Percentiles rank a stretch among this genome's conserved stretches.
phyloP scores from a whole-genome alignment of 352 stramenopile genomes.

The Phytophthora foliorum region DNA sequence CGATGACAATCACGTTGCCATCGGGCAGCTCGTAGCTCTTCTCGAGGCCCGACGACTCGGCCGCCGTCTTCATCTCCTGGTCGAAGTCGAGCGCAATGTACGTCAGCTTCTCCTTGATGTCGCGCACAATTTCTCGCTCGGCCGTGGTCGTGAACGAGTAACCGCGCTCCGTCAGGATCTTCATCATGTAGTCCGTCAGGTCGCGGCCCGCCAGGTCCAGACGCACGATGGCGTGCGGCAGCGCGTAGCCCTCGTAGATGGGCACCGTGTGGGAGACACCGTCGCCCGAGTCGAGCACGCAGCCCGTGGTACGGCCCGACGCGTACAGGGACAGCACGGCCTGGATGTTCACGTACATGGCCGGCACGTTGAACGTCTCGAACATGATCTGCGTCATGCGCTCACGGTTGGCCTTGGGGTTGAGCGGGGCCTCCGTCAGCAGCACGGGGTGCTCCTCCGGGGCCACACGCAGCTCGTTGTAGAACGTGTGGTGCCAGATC shows the following conservation, averaged over 20 bases:
- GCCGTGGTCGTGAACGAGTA: slow-evolving; percentile 96
- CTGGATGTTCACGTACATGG: slow-evolving; percentile 96
- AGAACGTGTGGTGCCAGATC: slow-evolving; percentile 99
- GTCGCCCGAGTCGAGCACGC: slow-evolving; percentile 96
- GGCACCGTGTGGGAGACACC: slow-evolving; percentile 95
- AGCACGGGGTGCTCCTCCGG: slow-evolving; percentile 98
- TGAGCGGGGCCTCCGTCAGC: slow-evolving; percentile 95
- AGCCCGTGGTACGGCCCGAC: slow-evolving; percentile 95
- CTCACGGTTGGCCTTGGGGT: slow-evolving; percentile 94
- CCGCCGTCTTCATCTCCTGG: slow-evolving; percentile 94
- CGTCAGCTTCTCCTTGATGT: slow-evolving; percentile 99
- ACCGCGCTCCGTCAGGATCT: slow-evolving; percentile 95
- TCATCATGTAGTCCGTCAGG: slow-evolving; percentile 98
- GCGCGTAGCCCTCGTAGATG: slow-evolving; percentile 97
- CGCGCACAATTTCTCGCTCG: slow-evolving; percentile 95
- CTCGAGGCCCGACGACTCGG: slow-evolving; percentile 81
- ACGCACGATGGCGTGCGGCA: slow-evolving; percentile 96
- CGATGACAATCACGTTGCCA: slow-evolving; percentile 98
- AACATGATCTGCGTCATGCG: slow-evolving; percentile 98
- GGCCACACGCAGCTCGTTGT: slow-evolving; percentile 97
- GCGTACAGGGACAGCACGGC: slow-evolving; percentile 96
- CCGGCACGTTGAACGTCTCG: slow-evolving; percentile 95
- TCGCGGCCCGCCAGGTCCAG: slow-evolving; percentile 96
- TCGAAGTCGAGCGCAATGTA: slow-evolving; percentile 97
- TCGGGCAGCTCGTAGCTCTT: slow-evolving; percentile 98